Evolutionary conservation across 2,329 filamentous ascomycete genomes (phyloP), one percentile per base, ranked within the genome.

Genomic region (Didymosphaeria variabile): DNA sequence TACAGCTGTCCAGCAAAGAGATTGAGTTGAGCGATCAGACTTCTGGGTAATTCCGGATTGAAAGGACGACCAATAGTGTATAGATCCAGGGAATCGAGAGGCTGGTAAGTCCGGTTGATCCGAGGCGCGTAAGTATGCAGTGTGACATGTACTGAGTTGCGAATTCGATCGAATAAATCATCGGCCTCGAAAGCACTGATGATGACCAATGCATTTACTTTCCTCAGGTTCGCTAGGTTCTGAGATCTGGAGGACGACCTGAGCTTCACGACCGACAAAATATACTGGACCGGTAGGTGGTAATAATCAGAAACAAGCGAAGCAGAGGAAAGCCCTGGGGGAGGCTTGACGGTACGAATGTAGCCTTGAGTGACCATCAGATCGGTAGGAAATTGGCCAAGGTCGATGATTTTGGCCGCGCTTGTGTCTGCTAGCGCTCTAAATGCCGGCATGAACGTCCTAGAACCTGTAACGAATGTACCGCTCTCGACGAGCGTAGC

Each of bases 1-100:
- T 92, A 92, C 0, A 92, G 79, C 57, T 90, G 88, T 0, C 90
- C 90, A 0, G 90, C 81, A 57, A 93, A 92, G 0, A 92, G 75
- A 46, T 90, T 89, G 0, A 92, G 80, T 58, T 86, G 80, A 0
- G 80, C 75, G 0, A 77, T 72, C 0, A 85, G 68, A 0, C 58
- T 69, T 10, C 67, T 69, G 4, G 72, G 58, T 8, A 31, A 36
- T 1, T 6, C 13, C 1, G 60, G 29, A 0, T 50, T 61, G 21
- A 67, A 63, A 0, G 1, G 7, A 2, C 63, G 60, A 0, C 71
- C 79, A 1, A 82, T 58, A 1, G 73, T 79, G 66, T 80, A 85
- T 1, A 87, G 75, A 1, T 74, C 60, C 0, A 89, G 74, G 0
- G 69, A 53, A 49, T 88, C 84, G 0, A 88, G 71, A 8, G 68